Percentiles rank a stretch among this genome's conserved stretches.
Conservation (phyloP, 352 stramenopile species). For the Phytophthora lateralis region DNA sequence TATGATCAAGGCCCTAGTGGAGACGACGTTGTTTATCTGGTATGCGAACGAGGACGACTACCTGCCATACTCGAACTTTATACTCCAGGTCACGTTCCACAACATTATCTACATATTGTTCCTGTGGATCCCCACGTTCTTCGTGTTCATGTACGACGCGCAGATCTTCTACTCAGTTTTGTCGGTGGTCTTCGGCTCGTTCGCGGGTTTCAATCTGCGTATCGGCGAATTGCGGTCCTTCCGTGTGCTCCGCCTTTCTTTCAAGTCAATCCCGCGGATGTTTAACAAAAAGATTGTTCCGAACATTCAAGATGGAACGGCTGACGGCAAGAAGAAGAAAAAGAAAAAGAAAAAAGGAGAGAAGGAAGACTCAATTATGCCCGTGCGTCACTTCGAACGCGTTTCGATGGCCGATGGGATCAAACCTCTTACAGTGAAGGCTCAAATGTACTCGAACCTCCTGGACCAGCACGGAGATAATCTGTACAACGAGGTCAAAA, state of each 20-base stretch:
- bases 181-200: conserved; percentile 79
- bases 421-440: conserved; percentile 82
- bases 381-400: conserved; percentile 77
- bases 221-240: conserved; percentile 88
- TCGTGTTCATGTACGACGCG: conserved; percentile 88
- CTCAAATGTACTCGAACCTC: conserved; percentile 83
- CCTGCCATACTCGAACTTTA: conserved; percentile 83
- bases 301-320: conserved; percentile 73
- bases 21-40: conserved; percentile 89
- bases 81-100: conserved; percentile 82
- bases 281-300: conserved; percentile 91
- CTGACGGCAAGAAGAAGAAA: conserved; percentile 72
- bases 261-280: conserved; percentile 86
- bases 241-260: conserved; percentile 79
- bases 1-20: conserved; percentile 84
- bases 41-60: conserved; percentile 75
- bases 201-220: conserved; percentile 85
- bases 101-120: conserved; percentile 88
- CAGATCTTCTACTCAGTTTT: conserved; percentile 89
- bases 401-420: conserved; percentile 85
- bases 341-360: conserved; percentile 74
- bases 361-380: conserved; percentile 65
- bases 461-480: conserved; percentile 55
- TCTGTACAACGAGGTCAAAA: conserved; percentile 71
- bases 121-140: conserved; percentile 81